Conservation (phyloP, 2,329 filamentous ascomycete species). For the Ceratocystis albifundus region DNA sequence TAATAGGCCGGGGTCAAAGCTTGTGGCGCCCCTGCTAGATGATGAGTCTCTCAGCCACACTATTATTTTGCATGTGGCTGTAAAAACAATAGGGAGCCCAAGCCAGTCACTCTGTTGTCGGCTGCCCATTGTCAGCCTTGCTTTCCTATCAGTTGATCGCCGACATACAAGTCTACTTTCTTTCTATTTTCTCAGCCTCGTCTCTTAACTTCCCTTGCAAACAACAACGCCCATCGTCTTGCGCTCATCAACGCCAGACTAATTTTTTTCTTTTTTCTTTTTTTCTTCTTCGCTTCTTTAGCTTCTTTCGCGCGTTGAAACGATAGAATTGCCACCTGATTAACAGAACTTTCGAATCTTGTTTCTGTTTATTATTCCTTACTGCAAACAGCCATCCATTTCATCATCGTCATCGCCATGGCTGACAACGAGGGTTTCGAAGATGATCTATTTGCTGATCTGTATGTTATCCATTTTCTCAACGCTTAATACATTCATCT, state of each 20-base stretch:
- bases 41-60: too few relatives aligned
- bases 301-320: too few relatives aligned
- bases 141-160: neutral
- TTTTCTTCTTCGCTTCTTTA: too few relatives aligned
- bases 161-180: neutral
- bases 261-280: too few relatives aligned
- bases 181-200: neutral
- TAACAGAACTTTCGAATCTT: too few relatives aligned
- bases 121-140: neutral
- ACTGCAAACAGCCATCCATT: neutral
- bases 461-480: slow-evolving; percentile 48
- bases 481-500: neutral
- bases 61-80: too few relatives aligned
- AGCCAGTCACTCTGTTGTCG: too few relatives aligned
- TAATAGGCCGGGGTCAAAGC: slow-evolving; percentile 11
- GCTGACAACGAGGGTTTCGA: slow-evolving; percentile 73
- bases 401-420: slow-evolving; percentile 38
- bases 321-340: too few relatives aligned
- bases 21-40: neutral
- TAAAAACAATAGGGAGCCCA: too few relatives aligned
- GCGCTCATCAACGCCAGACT: neutral
- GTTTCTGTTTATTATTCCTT: neutral
- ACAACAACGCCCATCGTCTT: neutral
- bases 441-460: slow-evolving; percentile 89
- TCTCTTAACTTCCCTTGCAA: neutral